Base-by-base conservation (phyloP, 2,329 filamentous ascomycete species). In the Colletotrichum neosansevieriae region DNA sequence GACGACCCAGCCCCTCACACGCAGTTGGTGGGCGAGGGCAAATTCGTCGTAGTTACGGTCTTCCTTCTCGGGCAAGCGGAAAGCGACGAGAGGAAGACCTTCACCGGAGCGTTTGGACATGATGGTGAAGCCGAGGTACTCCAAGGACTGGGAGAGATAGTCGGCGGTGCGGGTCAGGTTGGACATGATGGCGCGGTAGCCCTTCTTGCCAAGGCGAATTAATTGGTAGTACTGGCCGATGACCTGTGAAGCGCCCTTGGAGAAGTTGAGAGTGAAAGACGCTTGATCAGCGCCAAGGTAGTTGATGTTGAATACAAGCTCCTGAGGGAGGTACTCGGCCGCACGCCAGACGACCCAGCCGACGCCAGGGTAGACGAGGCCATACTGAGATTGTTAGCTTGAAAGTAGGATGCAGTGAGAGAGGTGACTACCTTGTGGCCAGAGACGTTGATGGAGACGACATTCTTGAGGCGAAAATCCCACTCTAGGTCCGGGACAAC, bases 281-380 rank as follows among this genome's bases (percentile, higher is more conserved):
- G 94, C 92, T 79, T 98, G 95, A 77, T 98, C 94, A 11, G 95
- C 94, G 57, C 95, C 95, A 6, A 98, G 91, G 82, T 98, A 98
- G 86, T 98, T 98, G 87, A 98, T 98, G 86, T 97, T 98, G 88
- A 98, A 98, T 75, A 98, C 94, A 21, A 98, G 90, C 76, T 98
- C 94, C 77, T 95, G 87, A 7, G 95, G 95, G 3, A 97, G 87
- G 80, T 86, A 96, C 78, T 96, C 91, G 58, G 93, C 88, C 44
- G 89, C 88, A 54, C 94, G 89, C 94, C 94, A 98, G 72, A 98
- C 85, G 11, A 95, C 90, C 95, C 95, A 98, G 67, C 95, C 95
- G 13, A 98, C 93, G 78, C 95, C 94, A 0, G 94, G 94, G 77
- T 98, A 97, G 57, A 97, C 84, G 19, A 89, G 83, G 19, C 85